Evolutionary conservation across 2,329 filamentous ascomycete species (phyloP), one percentile per base, ranked within the genome.

Genomic region (Xylaria sp.): DNA sequence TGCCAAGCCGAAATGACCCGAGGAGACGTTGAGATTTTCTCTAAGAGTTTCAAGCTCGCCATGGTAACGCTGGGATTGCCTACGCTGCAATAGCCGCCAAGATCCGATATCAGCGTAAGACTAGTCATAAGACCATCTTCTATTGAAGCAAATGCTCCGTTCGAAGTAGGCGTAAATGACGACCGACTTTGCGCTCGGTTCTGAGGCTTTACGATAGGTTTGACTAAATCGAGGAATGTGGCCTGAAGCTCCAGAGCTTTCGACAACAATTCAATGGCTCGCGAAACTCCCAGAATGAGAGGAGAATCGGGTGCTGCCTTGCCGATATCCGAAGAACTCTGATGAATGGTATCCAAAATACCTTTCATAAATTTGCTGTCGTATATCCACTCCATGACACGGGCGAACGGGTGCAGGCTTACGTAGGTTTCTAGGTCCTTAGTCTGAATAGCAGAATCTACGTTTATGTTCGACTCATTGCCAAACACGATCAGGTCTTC

Each of bases 331-430:
- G 86, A 83, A 17, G 90, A 81, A 71, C 95, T 88, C 76, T 96
- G 91, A 72, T 95, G 92, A 33, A 96, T 88, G 11, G 91, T 88
- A 63, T 88, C 85, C 78, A 97, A 95, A 1, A 99, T 81, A 15
- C 90, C 88, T 70, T 87, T 87, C 73, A 97, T 88, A 25, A 97
- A 92, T 70, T 91, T 93, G 74, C 96, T 93, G 76, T 97, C 97
- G 79, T 97, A 97, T 80, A 99, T 88, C 94, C 96, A 98, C 76
- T 99, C 96, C 92, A 98, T 97, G 17, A 97, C 90, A 66, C 96
- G 89, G 2, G 92, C 90, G 75, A 98, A 99, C 0, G 96, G 95
- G 80, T 99, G 96, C 60, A 97, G 86, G 27, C 89, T 88, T 65
- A 96, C 89, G 76, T 99, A 99, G 5, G 87, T 86, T 56, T 89